A percentile compares a stretch with the other conserved stretches of the same genome.
Conservation (phyloP, 2,329 filamentous ascomycete species). For the Colletotrichum coccodes region DNA sequence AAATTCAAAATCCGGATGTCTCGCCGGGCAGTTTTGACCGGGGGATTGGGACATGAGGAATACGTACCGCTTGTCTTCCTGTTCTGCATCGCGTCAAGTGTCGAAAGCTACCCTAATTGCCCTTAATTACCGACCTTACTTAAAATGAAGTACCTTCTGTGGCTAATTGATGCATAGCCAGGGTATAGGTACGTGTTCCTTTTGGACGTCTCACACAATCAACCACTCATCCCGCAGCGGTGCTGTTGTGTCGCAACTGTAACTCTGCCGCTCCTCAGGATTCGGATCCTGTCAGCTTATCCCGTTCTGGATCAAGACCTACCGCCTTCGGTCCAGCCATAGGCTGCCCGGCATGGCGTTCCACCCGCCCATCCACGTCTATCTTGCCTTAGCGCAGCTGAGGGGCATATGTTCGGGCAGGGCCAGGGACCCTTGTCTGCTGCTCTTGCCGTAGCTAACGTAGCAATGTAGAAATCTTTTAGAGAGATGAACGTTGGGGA, state of each 20-base stretch:
- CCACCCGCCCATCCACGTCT: background rate
- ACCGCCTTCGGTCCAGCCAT: conserved; percentile 10
- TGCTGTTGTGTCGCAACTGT: background rate
- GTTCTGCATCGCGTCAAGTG: background rate
- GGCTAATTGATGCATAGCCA: background rate
- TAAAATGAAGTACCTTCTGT: background rate
- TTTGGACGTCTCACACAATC: background rate
- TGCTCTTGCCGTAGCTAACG: background rate
- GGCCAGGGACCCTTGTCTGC: conserved; percentile 5
- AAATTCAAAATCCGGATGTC: conserved; percentile 1
- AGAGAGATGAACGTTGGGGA: conserved; percentile 4
- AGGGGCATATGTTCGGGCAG: conserved; percentile 2
- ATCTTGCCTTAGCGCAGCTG: conserved; percentile 10
- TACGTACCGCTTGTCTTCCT: background rate
- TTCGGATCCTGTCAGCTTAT: conserved; percentile 27
- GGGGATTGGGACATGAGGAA: background rate
- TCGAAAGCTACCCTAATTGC: background rate
- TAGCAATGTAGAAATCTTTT: background rate
- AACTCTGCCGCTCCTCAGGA: conserved; percentile 27
- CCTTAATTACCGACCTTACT: background rate
- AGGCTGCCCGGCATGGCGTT: background rate
- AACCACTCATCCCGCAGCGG: background rate
- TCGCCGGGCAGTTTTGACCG: background rate
- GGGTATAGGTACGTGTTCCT: background rate
- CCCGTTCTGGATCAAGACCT: conserved; percentile 10